These are phyloP conservation scores for Brassica napus DNA, from an alignment of 345 rosid species.

Conservation along the genomic window DNA sequence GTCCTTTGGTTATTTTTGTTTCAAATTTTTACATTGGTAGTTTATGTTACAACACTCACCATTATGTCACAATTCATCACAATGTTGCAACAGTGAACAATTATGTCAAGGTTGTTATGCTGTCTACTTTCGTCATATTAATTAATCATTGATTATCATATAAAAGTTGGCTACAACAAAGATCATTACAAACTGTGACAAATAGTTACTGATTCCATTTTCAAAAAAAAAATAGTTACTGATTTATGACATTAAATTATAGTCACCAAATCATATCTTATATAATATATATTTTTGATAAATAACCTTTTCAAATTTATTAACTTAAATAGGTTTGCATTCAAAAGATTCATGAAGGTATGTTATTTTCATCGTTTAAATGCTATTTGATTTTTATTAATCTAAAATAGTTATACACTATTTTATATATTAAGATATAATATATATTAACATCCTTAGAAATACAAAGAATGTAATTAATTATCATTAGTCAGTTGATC, in stretches of 20 bases:
- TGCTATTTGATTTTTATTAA: background rate
- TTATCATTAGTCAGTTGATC: too few species aligned
- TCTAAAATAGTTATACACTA: background rate
- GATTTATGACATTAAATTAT: background rate
- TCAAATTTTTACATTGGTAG: too few species aligned
- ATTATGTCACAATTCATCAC: too few species aligned
- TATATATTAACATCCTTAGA: too few species aligned
- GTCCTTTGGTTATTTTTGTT: too few species aligned
- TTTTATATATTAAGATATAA: too few species aligned
- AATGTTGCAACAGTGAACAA: background rate
- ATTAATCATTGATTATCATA: too few species aligned
- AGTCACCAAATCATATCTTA: background rate
- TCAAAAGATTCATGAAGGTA: background rate
- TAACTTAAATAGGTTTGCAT: background rate
- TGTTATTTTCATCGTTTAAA: background rate
- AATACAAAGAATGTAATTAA: too few species aligned
- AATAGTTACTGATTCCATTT: background rate
- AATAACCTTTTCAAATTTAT: too few species aligned
- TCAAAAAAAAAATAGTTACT: too few species aligned
- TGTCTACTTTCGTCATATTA: background rate
- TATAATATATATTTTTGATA: too few species aligned
- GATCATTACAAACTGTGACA: background rate
- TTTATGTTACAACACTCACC: too few species aligned
- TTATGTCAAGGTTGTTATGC: background rate
- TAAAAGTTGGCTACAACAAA: background rate